Evolutionary conservation across 331 rosid species (phyloP).

Genomic region (Dryas integrifolia): DNA sequence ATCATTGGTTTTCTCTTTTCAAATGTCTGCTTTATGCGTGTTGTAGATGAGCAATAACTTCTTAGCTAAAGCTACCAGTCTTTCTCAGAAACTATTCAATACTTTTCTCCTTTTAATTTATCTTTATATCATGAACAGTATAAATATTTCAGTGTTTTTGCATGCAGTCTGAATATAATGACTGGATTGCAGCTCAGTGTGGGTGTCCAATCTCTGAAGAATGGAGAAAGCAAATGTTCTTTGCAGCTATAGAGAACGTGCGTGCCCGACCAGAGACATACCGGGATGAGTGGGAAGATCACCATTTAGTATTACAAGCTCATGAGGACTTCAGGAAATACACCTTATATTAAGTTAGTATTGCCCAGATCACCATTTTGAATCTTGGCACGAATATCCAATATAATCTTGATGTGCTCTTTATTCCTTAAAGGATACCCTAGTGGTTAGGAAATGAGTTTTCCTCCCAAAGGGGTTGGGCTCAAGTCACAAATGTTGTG

Average conservation of each 20-base stretch:
- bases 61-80: too few relatives aligned
- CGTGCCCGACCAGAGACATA: constrained; percentile 33
- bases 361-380: too few relatives aligned
- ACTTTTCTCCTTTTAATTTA: too few relatives aligned
- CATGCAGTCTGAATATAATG: constrained; percentile 54
- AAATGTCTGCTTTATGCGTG: too few relatives aligned
- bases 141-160: background rate
- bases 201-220: constrained; percentile 43
- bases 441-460: too few relatives aligned
- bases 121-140: background rate
- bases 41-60: too few relatives aligned
- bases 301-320: constrained; percentile 44
- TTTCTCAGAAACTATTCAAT: background rate
- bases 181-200: constrained; percentile 59
- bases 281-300: constrained; percentile 65
- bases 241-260: constrained; percentile 17
- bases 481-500: too few relatives aligned
- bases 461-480: too few relatives aligned
- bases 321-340: constrained; percentile 33
- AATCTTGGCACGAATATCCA: too few relatives aligned
- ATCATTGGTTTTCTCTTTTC: background rate
- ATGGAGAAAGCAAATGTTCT: constrained; percentile 58
- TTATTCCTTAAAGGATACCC: too few relatives aligned
- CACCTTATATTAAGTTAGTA: background rate
- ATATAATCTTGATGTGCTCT: too few relatives aligned